phyloP scores from a whole-genome alignment of 176 grass and related monocot genomes.

The Otatea glauca region DNA sequence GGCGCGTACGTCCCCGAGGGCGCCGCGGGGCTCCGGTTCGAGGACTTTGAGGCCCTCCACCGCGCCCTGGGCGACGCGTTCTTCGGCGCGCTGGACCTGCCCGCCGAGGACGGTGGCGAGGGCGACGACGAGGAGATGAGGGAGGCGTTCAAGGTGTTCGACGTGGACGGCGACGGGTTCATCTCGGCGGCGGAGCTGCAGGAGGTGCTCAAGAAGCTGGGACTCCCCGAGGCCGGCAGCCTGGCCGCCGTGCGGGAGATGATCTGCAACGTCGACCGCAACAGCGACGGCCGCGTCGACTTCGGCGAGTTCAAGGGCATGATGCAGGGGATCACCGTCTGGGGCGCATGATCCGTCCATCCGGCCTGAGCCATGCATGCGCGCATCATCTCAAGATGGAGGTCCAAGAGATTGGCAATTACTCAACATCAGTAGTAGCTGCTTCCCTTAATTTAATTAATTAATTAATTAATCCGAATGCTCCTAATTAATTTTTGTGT shows the following conservation, averaged over 20 bases:
- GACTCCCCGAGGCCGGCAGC: conserved; percentile 62
- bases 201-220: conserved; percentile 67
- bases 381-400: too few species aligned
- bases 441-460: too few species aligned
- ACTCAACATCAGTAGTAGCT: too few species aligned
- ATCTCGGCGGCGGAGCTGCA: conserved; percentile 73
- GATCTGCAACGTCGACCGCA: conserved; percentile 75
- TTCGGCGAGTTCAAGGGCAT: background rate
- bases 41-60: conserved; percentile 53
- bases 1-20: conserved; percentile 36
- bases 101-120: conserved; percentile 20
- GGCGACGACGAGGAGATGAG: conserved; percentile 63
- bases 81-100: conserved; percentile 19
- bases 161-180: conserved; percentile 76
- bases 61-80: conserved; percentile 43
- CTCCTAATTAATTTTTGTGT: too few species aligned
- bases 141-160: conserved; percentile 84
- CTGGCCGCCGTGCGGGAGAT: conserved; percentile 61
- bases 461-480: too few species aligned
- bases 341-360: too few species aligned
- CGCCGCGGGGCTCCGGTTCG: conserved; percentile 41
- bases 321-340: too few species aligned
- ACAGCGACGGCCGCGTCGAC: conserved; percentile 62
- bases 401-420: too few species aligned
- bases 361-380: too few species aligned